Percentiles rank a stretch among this genome's conserved stretches.
Evolutionary conservation across 805 yeast species (phyloP).

Genomic region (Cyberlindnera sargentensis): DNA sequence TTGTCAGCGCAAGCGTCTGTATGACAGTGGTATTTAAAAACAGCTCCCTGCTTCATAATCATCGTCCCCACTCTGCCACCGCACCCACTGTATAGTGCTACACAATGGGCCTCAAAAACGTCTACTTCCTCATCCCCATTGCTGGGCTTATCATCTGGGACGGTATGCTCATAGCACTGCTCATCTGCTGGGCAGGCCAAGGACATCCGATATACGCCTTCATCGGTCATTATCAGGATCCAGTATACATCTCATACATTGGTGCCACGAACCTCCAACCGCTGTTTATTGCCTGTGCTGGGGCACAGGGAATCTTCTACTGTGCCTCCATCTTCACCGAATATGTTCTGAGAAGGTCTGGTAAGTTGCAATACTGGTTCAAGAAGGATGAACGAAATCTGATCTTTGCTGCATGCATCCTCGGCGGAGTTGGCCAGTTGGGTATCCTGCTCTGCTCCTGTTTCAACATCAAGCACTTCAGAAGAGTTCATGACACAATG

Average conservation of each 20-base stretch:
- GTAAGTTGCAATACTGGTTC: constrained; percentile 40
- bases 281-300: constrained; percentile 71
- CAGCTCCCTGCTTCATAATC: too few species aligned
- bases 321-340: constrained; percentile 59
- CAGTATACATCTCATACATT: constrained; percentile 75
- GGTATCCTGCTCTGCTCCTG: constrained; percentile 71
- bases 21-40: too few species aligned
- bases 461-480: constrained; percentile 56
- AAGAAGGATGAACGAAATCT: constrained; percentile 31
- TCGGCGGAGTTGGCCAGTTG: constrained; percentile 54
- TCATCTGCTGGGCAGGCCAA: constrained; percentile 71
- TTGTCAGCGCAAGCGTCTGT: too few species aligned
- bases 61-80: too few species aligned
- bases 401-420: constrained; percentile 33
- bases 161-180: constrained; percentile 81
- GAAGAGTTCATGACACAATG: constrained; percentile 54
- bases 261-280: constrained; percentile 88
- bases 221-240: constrained; percentile 37
- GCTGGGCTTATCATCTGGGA: constrained; percentile 71
- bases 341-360: constrained; percentile 48
- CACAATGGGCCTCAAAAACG: constrained; percentile 26
- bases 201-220: constrained; percentile 69
- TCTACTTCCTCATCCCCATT: constrained; percentile 54
- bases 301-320: constrained; percentile 70
- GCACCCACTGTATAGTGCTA: too few species aligned